Base-by-base conservation (phyloP, 129 eudicot genomes). In the Scalesia atractyloides region DNA sequence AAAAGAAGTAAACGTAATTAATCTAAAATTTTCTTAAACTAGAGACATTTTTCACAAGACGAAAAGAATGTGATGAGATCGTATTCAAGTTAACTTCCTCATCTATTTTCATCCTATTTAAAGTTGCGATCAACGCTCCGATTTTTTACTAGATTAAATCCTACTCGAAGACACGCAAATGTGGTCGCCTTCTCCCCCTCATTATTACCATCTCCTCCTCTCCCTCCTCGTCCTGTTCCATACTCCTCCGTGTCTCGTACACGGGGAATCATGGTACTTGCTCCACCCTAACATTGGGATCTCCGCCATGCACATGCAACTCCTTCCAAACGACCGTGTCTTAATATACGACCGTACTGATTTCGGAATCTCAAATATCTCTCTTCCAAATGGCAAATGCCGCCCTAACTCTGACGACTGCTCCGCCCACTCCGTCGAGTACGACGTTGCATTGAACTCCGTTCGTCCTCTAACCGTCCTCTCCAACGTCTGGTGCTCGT, bases 231-330 rank as follows among this genome's bases (percentile, higher is more conserved):
- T 56, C 5, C 20, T 53, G 52, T 61, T 75, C 53, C 46, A 80
- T 34, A 2, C 22, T 33, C 74, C 62, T 12, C 70, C 66, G 13
- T 69, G 66, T 52, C 39, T 12, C 9, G 68, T 64, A 9, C 56
- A 13, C 33, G 92, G 85, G 0, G 96, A 92, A 50, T 39, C 68
- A 43, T 91, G 97, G 97, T 50, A 60, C 44, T 81, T 86, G n/a
- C 83, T 91, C 44, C 73, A 16, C n/a, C 50, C 75, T 18, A 91
- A 46, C 81, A 79, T 80, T 4, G 97, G 97, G 69, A 79, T 84
- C 66, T 78, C 96, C 14, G 88, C 96, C 88, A 91, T 91, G 97
- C 97, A 88, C 92, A 91, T 91, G 97, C 97, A 91, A 47, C 97
- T 86, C 44, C 82, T 91, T 24, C 70, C 77, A 66, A 84, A 69